Evolutionary conservation across 768 basidiomycete genomes (phyloP), one percentile per base, ranked within the genome.

Genomic region (Dentipellis fragilis): DNA sequence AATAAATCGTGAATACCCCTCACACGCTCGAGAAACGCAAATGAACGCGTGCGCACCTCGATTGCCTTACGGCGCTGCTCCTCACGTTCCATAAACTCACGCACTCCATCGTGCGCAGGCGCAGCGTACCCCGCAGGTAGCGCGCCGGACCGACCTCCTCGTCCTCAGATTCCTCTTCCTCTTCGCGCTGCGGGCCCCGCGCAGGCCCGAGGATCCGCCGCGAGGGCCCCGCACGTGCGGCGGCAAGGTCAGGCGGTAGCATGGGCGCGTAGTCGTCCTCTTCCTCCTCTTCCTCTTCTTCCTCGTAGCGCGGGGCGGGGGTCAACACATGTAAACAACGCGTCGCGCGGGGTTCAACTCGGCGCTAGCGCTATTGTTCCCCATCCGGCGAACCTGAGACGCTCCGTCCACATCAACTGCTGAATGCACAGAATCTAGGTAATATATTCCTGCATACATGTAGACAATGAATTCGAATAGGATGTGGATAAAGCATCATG

Each of bases 31-130:
- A 37, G 17, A 2, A n/a, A 10, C 22, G 53, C 3, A 8, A 21
- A 29, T 23, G 22, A 29, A 29, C 29, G 29, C 29, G 29, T 23
- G 66, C 74, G 22, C 49, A 78, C 81, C 75, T 92, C 87, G 35
- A 83, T 73, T 57, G 82, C 74, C 62, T 87, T 84, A 55, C 80
- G 72, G 59, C 88, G 74, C 57, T 84, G 80, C 64, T 89, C 88
- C 68, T 99, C 94, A 54, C 80, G 76, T 66, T 90, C 91, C 65
- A 92, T 69, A 59, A 97, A 97, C 67, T 89, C 87, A 49, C 80
- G 70, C 4, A 93, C 87, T 4, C 84, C 89, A 47, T 87, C 81
- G 56, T 73, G 72, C 59, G 77, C 78, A 54, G 69, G 67, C 40
- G 70, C 65, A 10, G 57, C 53, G 59, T 70, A 53, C 67, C 71